Evolutionary conservation across 148 eudicot genomes (phyloP).

Genomic region (Rhododendron williamsianum): DNA sequence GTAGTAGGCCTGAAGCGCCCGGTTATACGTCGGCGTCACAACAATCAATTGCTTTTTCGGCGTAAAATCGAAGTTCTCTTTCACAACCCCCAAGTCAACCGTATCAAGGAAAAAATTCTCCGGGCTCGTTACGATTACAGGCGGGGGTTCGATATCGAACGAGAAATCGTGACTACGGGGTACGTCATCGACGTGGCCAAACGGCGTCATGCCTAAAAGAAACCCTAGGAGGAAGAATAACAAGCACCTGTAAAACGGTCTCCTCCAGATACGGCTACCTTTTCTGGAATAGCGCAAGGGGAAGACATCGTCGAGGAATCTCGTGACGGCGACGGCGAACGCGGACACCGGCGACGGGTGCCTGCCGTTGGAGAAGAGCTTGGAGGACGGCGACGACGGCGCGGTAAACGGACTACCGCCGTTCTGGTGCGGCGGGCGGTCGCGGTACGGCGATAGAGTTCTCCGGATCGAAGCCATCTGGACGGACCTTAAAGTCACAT

Average conservation of each 20-base stretch:
- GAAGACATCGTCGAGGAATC: constrained; percentile 29
- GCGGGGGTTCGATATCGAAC: constrained; percentile 30
- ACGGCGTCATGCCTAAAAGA: constrained; percentile 63
- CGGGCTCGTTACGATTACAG: not conserved
- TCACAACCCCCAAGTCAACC: constrained; percentile 20
- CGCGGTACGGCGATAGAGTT: constrained; percentile 58
- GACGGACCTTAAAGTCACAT: not conserved
- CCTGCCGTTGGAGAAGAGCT: constrained; percentile 30
- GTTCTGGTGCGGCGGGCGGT: constrained; percentile 42
- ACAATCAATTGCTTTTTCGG: constrained; percentile 59
- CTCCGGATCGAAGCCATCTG: constrained; percentile 87
- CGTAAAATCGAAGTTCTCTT: constrained; percentile 37
- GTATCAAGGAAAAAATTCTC: constrained; percentile 13
- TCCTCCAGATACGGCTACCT: constrained; percentile 37
- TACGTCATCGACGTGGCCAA: constrained; percentile 41
- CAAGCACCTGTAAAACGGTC: constrained; percentile 48
- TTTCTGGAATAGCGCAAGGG: constrained; percentile 17
- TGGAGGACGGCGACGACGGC: constrained; percentile 45
- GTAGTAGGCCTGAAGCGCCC: constrained; percentile 66
- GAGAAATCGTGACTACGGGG: constrained; percentile 31
- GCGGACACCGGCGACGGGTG: constrained; percentile 16
- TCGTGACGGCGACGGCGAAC: constrained; percentile 21
- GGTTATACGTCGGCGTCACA: constrained; percentile 78
- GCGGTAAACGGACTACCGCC: constrained; percentile 55
- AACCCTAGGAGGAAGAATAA: constrained; percentile 61